These are phyloP conservation scores for Phytophthora melonis DNA, from an alignment of 352 stramenopile species.

Conservation along the genomic window DNA sequence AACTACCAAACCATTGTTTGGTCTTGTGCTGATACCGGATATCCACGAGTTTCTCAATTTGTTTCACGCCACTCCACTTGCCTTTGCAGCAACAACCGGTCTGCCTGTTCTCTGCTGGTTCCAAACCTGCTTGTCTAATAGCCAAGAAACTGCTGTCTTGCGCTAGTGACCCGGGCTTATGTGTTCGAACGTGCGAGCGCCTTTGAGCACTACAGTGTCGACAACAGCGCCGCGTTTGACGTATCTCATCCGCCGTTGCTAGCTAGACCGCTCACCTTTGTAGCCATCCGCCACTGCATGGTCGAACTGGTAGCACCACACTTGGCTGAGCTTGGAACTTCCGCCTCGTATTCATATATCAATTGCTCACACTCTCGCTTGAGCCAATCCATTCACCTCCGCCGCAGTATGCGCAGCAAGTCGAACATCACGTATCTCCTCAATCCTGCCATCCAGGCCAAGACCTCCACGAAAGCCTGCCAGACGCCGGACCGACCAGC, in stretches of 20 bases:
- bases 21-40: background rate
- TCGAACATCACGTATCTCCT: conserved; percentile 57
- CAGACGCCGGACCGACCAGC: conserved; percentile 17
- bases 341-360: conserved; percentile 7
- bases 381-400: background rate
- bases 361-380: conserved; percentile 18
- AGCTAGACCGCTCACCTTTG: conserved; percentile 19
- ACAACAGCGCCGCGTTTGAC: conserved; percentile 15
- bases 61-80: background rate
- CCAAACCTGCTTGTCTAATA: conserved; percentile 7
- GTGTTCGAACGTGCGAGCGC: conserved; percentile 16
- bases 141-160: conserved; percentile 2
- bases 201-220: background rate
- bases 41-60: background rate
- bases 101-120: conserved; percentile 13
- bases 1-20: background rate
- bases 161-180: conserved; percentile 16
- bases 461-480: conserved; percentile 16
- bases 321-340: background rate
- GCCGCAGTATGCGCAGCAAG: conserved; percentile 43
- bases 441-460: conserved; percentile 37
- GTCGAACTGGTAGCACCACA: conserved; percentile 1
- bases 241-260: conserved; percentile 14
- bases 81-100: conserved; percentile 16
- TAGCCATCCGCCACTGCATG: conserved; percentile 8